Evolutionary conservation across 2,329 filamentous ascomycete genomes (phyloP).

Genomic region (Boeremia exigua): DNA sequence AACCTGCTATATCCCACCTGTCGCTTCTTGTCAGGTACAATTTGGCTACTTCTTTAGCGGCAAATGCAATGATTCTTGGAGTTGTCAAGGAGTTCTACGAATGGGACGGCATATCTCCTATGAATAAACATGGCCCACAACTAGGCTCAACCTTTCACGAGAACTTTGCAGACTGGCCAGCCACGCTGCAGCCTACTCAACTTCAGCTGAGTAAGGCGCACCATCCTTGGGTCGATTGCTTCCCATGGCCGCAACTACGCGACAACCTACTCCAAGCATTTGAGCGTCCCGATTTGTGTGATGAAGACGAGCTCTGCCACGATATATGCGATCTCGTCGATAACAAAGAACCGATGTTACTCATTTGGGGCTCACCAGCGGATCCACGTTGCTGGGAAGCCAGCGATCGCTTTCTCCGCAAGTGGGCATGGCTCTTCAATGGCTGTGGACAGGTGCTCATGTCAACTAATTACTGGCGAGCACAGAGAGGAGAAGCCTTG

Average conservation of each 20-base stretch:
- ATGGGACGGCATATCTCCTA: conserved; percentile 24
- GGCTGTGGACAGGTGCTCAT: conserved; percentile 49
- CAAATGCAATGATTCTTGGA: conserved; percentile 19
- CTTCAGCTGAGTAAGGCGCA: conserved; percentile 48
- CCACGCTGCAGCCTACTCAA: conserved; percentile 41
- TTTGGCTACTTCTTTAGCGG: conserved; percentile 14
- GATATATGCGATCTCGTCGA: conserved; percentile 21
- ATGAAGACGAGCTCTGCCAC: conserved; percentile 29
- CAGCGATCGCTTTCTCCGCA: conserved; percentile 53
- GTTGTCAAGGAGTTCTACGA: conserved; percentile 13
- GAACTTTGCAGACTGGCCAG: conserved; percentile 10
- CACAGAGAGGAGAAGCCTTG: conserved; percentile 16
- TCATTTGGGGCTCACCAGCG: conserved; percentile 60
- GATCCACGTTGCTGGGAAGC: conserved; percentile 57
- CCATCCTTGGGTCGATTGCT: conserved; percentile 51
- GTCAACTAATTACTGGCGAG: conserved; percentile 29
- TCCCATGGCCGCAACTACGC: conserved; percentile 48
- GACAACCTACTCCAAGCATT: conserved; percentile 50
- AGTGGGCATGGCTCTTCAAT: conserved; percentile 53
- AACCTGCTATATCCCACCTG: conserved; percentile 18
- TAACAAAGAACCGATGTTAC: conserved; percentile 30
- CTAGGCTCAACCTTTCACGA: not conserved
- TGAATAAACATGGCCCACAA: conserved; percentile 13
- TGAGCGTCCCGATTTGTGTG: conserved; percentile 32
- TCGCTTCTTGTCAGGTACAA: conserved; percentile 24